These are phyloP conservation scores for Mycena venus DNA, from an alignment of 768 basidiomycete genomes.

Conservation along the genomic window DNA sequence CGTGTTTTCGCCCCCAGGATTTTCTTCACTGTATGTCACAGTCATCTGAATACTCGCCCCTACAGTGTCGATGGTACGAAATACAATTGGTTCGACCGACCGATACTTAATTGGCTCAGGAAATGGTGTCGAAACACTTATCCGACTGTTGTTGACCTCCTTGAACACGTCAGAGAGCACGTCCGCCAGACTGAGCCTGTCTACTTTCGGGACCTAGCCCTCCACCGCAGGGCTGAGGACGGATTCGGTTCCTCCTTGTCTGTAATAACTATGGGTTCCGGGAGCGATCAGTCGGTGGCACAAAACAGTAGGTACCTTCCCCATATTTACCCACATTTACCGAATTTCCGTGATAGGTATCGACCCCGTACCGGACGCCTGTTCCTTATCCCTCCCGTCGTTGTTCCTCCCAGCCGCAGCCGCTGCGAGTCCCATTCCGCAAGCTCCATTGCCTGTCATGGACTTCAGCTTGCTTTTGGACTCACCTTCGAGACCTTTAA, in stretches of 20 bases:
- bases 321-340: not conserved
- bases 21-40: not conserved
- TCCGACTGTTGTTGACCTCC: slow-evolving; percentile 51
- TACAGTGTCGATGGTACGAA: slow-evolving; percentile 47
- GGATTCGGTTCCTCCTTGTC: slow-evolving; percentile 56
- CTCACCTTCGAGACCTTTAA: slow-evolving; percentile 43
- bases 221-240: slow-evolving; percentile 59
- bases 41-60: not conserved
- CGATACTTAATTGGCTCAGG: not conserved
- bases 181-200: slow-evolving; percentile 59
- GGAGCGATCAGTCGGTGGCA: not conserved
- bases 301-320: slow-evolving; percentile 9
- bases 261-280: slow-evolving; percentile 30
- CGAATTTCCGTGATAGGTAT: not conserved
- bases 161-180: slow-evolving; percentile 65
- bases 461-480: slow-evolving; percentile 29
- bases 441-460: slow-evolving; percentile 37
- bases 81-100: not conserved
- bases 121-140: slow-evolving; percentile 63
- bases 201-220: slow-evolving; percentile 57
- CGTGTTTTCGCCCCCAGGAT: too few relatives aligned
- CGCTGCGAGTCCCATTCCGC: slow-evolving; percentile 41
- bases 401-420: slow-evolving; percentile 52
- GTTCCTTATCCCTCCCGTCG: slow-evolving; percentile 18
- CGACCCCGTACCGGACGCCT: not conserved